Evolutionary conservation across 2,329 filamentous ascomycete species (phyloP).

Genomic region (Fusarium odoratissimum): DNA sequence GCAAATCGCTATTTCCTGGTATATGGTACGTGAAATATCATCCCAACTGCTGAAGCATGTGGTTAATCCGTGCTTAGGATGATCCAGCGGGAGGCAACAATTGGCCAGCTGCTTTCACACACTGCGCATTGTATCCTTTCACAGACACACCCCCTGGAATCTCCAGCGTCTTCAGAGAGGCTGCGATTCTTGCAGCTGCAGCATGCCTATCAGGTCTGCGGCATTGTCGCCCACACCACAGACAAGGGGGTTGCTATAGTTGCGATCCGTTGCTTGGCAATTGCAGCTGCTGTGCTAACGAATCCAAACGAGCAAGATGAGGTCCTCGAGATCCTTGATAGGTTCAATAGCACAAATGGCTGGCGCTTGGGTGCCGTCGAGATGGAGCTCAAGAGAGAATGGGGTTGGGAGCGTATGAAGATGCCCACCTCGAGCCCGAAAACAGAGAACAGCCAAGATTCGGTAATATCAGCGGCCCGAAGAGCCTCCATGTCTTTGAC

Average conservation of each 20-base stretch:
- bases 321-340: slow-evolving; percentile 79
- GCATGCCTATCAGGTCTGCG: slow-evolving; percentile 88
- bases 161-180: slow-evolving; percentile 68
- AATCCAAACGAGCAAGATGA: slow-evolving; percentile 81
- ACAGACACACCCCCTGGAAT: slow-evolving; percentile 79
- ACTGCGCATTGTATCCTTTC: slow-evolving; percentile 84
- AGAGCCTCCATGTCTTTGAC: slow-evolving; percentile 23
- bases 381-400: slow-evolving; percentile 77
- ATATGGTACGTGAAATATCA: slow-evolving; percentile 72
- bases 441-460: slow-evolving; percentile 17
- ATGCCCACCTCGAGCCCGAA: slow-evolving; percentile 17
- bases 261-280: slow-evolving; percentile 80
- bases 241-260: slow-evolving; percentile 83
- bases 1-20: slow-evolving; percentile 84
- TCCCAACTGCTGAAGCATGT: not conserved
- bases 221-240: slow-evolving; percentile 86
- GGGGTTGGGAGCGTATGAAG: slow-evolving; percentile 70
- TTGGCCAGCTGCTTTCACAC: slow-evolving; percentile 89
- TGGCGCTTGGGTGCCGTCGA: slow-evolving; percentile 82
- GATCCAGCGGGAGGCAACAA: slow-evolving; percentile 82
- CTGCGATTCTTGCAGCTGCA: slow-evolving; percentile 77
- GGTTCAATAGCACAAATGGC: slow-evolving; percentile 79
- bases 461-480: slow-evolving; percentile 1
- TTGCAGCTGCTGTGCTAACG: slow-evolving; percentile 79
- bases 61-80: slow-evolving; percentile 64